phyloP scores from a whole-genome alignment of 495 filamentous ascomycete genomes.

The Evansstolkia leycettana region DNA sequence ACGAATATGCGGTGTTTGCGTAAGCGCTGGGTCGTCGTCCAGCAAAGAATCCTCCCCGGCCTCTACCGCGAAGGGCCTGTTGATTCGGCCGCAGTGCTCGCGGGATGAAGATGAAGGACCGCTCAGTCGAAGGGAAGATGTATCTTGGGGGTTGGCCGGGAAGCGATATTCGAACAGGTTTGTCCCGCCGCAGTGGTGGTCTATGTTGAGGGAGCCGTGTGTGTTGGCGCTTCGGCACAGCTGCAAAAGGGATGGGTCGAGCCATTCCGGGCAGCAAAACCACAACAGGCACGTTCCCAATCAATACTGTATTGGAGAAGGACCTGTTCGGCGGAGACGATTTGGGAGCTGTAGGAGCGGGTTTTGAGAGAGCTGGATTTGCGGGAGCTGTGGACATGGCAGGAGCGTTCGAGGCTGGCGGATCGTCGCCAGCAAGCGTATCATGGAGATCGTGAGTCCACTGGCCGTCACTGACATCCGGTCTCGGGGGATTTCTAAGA shows the following conservation, averaged over 20 bases:
- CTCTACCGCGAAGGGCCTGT: conserved; percentile 59
- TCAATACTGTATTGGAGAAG: conserved; percentile 50
- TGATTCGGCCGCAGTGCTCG: conserved; percentile 87
- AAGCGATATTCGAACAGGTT: conserved; percentile 88
- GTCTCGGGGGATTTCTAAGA: conserved; percentile 57
- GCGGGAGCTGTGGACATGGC: conserved; percentile 4
- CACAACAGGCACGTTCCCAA: conserved; percentile 74
- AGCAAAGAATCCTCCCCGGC: conserved; percentile 55
- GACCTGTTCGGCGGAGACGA: conserved; percentile 49
- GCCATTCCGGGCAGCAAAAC: conserved; percentile 68
- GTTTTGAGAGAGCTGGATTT: conserved; percentile 14
- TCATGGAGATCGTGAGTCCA: conserved; percentile 98
- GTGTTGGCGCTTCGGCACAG: conserved; percentile 70
- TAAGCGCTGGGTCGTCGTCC: conserved; percentile 72
- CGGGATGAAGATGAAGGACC: conserved; percentile 98
- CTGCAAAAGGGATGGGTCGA: conserved; percentile 53
- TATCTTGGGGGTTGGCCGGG: conserved; percentile 68
- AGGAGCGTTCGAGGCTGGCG: conserved; percentile 17
- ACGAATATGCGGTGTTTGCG: conserved; percentile 69
- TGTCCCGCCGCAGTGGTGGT: conserved; percentile 88
- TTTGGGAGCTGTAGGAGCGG: conserved; percentile 32
- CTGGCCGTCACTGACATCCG: conserved; percentile 64
- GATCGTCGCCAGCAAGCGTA: conserved; percentile 43
- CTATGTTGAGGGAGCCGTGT: conserved; percentile 90
- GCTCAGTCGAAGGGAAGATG: conserved; percentile 76